Evolutionary conservation across 1,284 basidiomycete species (phyloP), one percentile per base, ranked within the genome.

Genomic region (Cryptococcus amylolentus): DNA sequence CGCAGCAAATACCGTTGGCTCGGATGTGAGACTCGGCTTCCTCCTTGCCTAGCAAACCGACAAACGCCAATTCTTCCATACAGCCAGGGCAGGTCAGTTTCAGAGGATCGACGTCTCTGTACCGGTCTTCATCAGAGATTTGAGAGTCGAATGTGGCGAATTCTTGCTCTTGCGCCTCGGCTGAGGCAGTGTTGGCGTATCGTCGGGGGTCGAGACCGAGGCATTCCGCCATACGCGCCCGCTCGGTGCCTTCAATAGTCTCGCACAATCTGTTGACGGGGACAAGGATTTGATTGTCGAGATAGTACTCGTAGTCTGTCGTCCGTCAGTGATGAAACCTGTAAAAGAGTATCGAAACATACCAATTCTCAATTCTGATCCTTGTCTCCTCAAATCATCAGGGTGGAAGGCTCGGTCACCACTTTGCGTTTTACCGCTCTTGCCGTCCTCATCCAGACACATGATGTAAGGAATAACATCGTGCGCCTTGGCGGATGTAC

Each of bases 401-500:
- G 94, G 94, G 75, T 97, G 93, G 72, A 85, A 89, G 1, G 95
- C 96, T 53, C 86, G 82, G 61, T 97, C 92, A 5, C 94, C 94
- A 70, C 96, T 91, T 4, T 85, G 86, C 1, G 83, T 83, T 75
- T 88, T 92, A 6, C 86, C 80, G 0, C 81, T 78, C 60, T 88
- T 86, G 35, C 89, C 89, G 56, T 87, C 86, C 18, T 87, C 84
- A 4, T 84, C 83, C 1, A 90, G 67, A 71, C 95, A 98, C 71
- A 98, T 97, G 54, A 98, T 84, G 75, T 98, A 99, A 0, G 94
- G 87, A 60, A 99, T 90, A 57, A 99, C 94, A 74, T 98, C 94
- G 49, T 95, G 93, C 4, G 83, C 84, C 40, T 88, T 85, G 0
- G 91, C 88, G 18, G 84, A 85, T 5, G 84, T 84, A 35, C 93